phyloP scores from a whole-genome alignment of 164 flowering plant genomes.

The Nymphaea thermarum region DNA sequence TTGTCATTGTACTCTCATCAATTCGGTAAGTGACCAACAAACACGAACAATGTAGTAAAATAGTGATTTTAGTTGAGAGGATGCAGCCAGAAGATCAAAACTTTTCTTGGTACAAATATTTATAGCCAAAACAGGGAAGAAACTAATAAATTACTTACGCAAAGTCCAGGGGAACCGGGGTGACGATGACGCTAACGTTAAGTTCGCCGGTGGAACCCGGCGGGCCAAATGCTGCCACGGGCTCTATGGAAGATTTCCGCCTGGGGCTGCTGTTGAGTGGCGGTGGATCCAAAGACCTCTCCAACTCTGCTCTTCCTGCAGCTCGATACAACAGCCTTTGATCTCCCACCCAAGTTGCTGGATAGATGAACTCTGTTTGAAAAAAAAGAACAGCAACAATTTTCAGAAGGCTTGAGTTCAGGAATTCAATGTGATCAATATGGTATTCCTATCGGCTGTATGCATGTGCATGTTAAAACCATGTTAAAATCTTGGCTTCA shows the following conservation, averaged over 20 bases:
- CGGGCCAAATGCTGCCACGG: constrained; percentile 80
- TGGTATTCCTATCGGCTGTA: too few species aligned
- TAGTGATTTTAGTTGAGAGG: too few species aligned
- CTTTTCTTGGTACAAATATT: too few species aligned
- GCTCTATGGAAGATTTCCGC: constrained; percentile 46
- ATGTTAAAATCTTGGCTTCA: too few species aligned
- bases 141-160: constrained; percentile 33
- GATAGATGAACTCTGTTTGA: constrained; percentile 73
- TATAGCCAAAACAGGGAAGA: too few species aligned
- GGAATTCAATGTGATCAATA: too few species aligned
- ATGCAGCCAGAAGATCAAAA: too few species aligned
- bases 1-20: too few species aligned
- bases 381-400: background rate
- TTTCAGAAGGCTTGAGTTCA: too few species aligned
- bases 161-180: constrained; percentile 69
- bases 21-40: too few species aligned
- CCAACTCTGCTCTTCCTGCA: constrained; percentile 41
- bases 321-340: constrained; percentile 71
- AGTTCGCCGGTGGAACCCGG: constrained; percentile 91
- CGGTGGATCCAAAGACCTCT: constrained; percentile 76
- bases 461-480: background rate
- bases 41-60: too few species aligned
- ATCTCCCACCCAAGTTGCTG: constrained; percentile 84
- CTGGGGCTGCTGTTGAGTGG: constrained; percentile 23
- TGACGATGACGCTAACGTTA: constrained; percentile 85